Evolutionary conservation across 2,329 filamentous ascomycete species (phyloP).

Genomic region (Sporothrix sp.): DNA sequence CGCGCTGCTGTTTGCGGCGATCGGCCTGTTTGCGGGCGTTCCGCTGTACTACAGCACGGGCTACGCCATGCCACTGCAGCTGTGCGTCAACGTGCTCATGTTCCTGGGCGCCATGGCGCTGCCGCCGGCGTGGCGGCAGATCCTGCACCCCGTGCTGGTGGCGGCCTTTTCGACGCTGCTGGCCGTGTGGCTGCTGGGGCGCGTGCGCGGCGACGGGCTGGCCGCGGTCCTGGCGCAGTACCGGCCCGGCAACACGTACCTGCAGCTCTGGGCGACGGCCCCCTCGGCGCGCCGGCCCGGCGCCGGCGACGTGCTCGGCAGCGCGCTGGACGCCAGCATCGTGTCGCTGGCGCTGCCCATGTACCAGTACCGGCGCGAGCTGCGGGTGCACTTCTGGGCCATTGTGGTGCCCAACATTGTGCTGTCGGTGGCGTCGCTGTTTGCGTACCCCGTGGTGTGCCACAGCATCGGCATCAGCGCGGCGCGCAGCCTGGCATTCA

Average conservation of each 20-base stretch:
- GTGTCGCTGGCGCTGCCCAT: conserved; percentile 51
- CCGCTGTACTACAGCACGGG: conserved; percentile 44
- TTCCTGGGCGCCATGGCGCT: conserved; percentile 42
- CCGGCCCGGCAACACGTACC: conserved; percentile 43
- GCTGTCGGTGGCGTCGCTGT: conserved; percentile 43
- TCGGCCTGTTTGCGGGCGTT: conserved; percentile 43
- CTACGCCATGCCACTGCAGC: conserved; percentile 42
- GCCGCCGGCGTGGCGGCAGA: conserved; percentile 38
- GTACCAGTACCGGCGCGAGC: conserved; percentile 49
- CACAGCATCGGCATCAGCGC: conserved; percentile 44
- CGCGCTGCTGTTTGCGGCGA: conserved; percentile 30
- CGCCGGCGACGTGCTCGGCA: conserved; percentile 47
- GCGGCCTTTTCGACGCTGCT: conserved; percentile 45
- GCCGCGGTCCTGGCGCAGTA: conserved; percentile 35
- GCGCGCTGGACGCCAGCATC: conserved; percentile 47
- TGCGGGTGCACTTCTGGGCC: conserved; percentile 41
- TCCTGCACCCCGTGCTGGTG: conserved; percentile 49
- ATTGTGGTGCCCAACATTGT: conserved; percentile 45
- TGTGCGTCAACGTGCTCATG: conserved; percentile 38
- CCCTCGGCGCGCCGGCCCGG: conserved; percentile 31
- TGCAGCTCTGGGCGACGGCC: conserved; percentile 37
- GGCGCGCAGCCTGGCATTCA: conserved; percentile 43
- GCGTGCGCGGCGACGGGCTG: conserved; percentile 33
- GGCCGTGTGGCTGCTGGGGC: conserved; percentile 42
- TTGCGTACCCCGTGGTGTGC: conserved; percentile 48